Base-by-base conservation (phyloP, 2,329 filamentous ascomycete genomes). In the Neonectria punicea region DNA sequence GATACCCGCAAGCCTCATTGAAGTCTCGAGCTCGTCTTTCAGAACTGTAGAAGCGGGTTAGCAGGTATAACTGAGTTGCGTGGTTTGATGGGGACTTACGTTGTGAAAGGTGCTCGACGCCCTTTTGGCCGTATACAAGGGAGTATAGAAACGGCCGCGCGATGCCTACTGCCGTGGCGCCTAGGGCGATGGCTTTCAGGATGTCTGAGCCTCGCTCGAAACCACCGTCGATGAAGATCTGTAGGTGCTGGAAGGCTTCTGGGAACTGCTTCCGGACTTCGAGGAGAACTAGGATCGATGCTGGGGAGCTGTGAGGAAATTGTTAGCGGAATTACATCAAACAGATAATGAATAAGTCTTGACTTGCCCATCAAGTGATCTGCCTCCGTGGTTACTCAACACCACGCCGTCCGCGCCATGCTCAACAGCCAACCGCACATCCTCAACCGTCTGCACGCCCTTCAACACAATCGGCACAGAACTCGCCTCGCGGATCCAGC, bases 381-480 rank as follows among this genome's bases (percentile, higher is more conserved):
- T 78, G 3, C 87, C 87, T 18, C 87, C 87, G 60, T 89, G 87
- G 65, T 89, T 89, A 65, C 83, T 86, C 36, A 89, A 68, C 62
- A 87, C 74, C 51, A 89, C 85, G 1, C 86, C 86, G 62, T 87
- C 82, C 53, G 85, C 78, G 0, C 85, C 85, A 58, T 80, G 75
- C 49, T 83, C 75, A 58, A 84, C 80, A 0, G 87, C 86, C 41
- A 80, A 70, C 14, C 80, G 80, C 0, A 87, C 86, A 70, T 89
- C 86, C 30, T 85, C 84, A 0, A 85, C 85, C 20, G 80, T 83
- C 78, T 87, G 86, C 3, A 89, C 81, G 0, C 86, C 86, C 73
- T 89, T 89, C 30, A 88, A 67, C 56, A 87, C 83, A n/a, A 89
- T 79, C 0, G 85, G 85, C 7, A 87, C 78, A 18, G 81, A 75